Evolutionary conservation across 352 stramenopile species (phyloP), one percentile per base, ranked within the genome.

Genomic region (Phytopythium oedochilum): DNA sequence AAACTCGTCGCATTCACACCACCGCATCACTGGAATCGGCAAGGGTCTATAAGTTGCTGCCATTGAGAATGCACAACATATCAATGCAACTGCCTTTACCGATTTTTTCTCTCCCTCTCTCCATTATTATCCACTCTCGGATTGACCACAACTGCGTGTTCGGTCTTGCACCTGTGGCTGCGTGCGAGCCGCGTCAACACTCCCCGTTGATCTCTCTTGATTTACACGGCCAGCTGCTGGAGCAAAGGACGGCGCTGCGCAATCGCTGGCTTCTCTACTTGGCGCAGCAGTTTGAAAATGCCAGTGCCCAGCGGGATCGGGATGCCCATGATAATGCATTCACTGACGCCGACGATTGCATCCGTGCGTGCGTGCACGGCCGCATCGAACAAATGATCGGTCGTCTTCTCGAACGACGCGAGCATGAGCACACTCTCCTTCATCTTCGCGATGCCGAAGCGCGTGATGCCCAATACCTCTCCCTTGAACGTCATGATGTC

Each of bases 261-360:
- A 14, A 94, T 67, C 20, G 65, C 59, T 8, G 84, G 84, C 63
- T 89, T 89, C 17, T 92, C 82, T 0, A 92, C 84, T 58, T 92
- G 76, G 40, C 82, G 82, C 43, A 98, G 64, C 26, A 99, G 71
- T 64, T 98, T 98, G 75, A 99, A 99, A 34, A 99, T 85, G 35
- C 98, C 98, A 28, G 97, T 99, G 36, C 98, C 98, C 47, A 99
- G 59, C 9, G 94, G 96, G 60, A 99, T 98, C 36, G 97, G 97
- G 46, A 98, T 98, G n/a, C 98, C 98, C 97, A 99, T 99, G 71
- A 99, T 99, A 68, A 99, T 99, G 61, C 97, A 99, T 76, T 99
- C 93, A 44, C 92, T 98, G 49, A 99, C 97, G 35, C 97, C 98
- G 26, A 99, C 96, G 70, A 99, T 99, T 20, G 93, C 87, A 66